Conservation (phyloP, 148 eudicot genomes). For the Fallopia convolvulus region DNA sequence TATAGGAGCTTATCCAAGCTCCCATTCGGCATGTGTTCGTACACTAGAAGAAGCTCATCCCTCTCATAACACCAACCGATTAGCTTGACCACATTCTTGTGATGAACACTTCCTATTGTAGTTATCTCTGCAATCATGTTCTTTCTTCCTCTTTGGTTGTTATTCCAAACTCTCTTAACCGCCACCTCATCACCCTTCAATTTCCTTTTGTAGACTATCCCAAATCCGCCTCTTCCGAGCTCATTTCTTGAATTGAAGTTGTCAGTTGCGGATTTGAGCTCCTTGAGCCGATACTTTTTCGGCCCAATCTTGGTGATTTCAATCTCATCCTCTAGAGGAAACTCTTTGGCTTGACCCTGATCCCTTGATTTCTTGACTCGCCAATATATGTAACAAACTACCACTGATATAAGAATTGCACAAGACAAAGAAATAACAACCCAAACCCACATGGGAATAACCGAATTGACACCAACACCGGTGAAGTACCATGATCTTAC, state of each 20-base stretch:
- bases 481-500: conserved; percentile 26
- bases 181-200: conserved; percentile 24
- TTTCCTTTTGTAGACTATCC: conserved; percentile 25
- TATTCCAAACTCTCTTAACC: conserved; percentile 23
- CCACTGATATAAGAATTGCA: background rate
- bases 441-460: conserved; percentile 13
- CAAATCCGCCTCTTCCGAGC: conserved; percentile 35
- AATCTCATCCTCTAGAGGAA: background rate
- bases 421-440: background rate
- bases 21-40: conserved; percentile 36
- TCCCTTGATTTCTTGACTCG: background rate
- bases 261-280: conserved; percentile 24
- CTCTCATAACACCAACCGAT: conserved; percentile 36
- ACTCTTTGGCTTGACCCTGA: background rate
- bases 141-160: conserved; percentile 29
- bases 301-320: background rate
- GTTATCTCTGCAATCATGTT: conserved; percentile 36
- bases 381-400: background rate
- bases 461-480: background rate
- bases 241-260: conserved; percentile 22
- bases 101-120: conserved; percentile 31
- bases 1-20: conserved; percentile 30
- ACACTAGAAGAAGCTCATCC: conserved; percentile 30
- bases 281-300: background rate
- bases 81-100: conserved; percentile 36